Evolutionary conservation across 2,329 filamentous ascomycete genomes (phyloP).

Genomic region (Aspergillus sp.): DNA sequence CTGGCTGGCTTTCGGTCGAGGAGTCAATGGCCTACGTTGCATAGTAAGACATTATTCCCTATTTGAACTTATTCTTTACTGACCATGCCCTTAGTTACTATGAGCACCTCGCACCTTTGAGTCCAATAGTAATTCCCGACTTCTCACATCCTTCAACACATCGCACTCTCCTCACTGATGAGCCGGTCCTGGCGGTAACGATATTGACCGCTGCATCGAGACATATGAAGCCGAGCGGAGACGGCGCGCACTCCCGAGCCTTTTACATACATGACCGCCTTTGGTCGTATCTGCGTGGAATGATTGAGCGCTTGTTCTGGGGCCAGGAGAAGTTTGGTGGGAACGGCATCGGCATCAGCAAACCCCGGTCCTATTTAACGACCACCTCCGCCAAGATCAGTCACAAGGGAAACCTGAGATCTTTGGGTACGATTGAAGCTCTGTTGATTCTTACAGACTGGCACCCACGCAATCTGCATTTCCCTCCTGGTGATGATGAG

Average conservation of each 20-base stretch:
- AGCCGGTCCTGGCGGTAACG: constrained; percentile 89
- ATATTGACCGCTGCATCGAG: constrained; percentile 88
- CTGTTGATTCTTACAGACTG: constrained; percentile 93
- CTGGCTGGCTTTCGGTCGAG: constrained; percentile 91
- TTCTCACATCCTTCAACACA: constrained; percentile 82
- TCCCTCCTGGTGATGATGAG: constrained; percentile 71
- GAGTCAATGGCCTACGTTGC: constrained; percentile 93
- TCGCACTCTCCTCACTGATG: constrained; percentile 76
- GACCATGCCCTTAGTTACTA: constrained; percentile 66
- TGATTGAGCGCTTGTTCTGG: constrained; percentile 94
- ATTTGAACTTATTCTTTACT: constrained; percentile 10
- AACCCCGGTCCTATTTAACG: constrained; percentile 66
- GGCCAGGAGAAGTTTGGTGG: constrained; percentile 94
- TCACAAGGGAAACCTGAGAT: constrained; percentile 75
- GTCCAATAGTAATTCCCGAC: constrained; percentile 88
- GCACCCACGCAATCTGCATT: constrained; percentile 93
- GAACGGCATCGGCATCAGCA: constrained; percentile 59
- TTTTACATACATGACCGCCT: constrained; percentile 93
- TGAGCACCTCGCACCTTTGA: constrained; percentile 83
- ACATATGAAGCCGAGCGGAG: constrained; percentile 76
- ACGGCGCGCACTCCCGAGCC: constrained; percentile 78
- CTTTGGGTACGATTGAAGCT: constrained; percentile 90
- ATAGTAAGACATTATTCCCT: constrained; percentile 60
- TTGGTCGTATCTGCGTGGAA: constrained; percentile 89
- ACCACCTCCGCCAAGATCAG: constrained; percentile 51